Evolutionary conservation across 257 asterid genomes (phyloP), one percentile per base, ranked within the genome.

Genomic region (Capsicum pubescens): DNA sequence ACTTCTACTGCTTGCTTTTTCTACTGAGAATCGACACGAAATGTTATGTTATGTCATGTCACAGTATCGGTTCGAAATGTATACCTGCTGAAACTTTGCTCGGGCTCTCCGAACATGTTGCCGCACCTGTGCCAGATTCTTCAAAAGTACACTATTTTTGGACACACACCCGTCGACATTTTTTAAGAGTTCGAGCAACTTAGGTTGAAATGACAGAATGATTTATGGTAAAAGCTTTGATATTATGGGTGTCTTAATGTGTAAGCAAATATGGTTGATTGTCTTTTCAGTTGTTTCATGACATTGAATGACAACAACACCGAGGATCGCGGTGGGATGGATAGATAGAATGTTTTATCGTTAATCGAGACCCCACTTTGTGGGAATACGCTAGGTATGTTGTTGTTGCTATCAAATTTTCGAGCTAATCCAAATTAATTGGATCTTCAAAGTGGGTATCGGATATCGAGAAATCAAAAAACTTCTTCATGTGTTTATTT

Each of bases 11-110:
- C 44, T 72, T 50, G 61, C 44, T 48, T 72, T 74, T 19, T 50
- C 44, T 74, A 74, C 61, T 50, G 80, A 74, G 44, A 74, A 74
- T 74, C 13, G 44, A 50, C 60, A 74, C 44, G 3, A 74, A 50
- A 19, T 71, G 79, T 46, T 72, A 19, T 0, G 44, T 35, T 21
- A 66, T 70, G 59, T 1, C 7, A 5, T 44, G 48, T 44, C 48
- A 44, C 19, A 48, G 39, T 46, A 6, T 48, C 3, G 7, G n/a
- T 46, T 72, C 48, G 59, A 19, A 19, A 72, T 11, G 59, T 72
- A 19, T 48, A 19, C 39, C 15, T 17, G 42, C 80, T 19, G 60
- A 19, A 26, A 26, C 32, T 26, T 26, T 26, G 32, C 32, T 26
- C 32, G 32, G 32, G 32, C 32, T 26, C 32, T 26, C 32, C 32